Evolutionary conservation across 225 moss, liverwort and hornwort genomes (phyloP).

Genomic region (Bryum argenteum): DNA sequence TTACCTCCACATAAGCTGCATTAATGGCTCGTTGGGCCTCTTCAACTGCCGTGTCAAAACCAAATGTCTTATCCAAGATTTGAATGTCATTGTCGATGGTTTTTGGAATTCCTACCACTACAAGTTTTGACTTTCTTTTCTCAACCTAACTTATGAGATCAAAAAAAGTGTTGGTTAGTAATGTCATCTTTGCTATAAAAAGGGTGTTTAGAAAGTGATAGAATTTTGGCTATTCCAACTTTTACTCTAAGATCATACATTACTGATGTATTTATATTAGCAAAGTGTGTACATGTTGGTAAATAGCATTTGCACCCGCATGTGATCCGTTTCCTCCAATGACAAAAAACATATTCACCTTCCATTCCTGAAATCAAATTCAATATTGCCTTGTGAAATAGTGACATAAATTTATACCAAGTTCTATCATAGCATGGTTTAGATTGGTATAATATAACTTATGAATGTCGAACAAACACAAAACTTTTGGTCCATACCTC

Average conservation of each 20-base stretch:
- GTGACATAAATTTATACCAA: too few relatives aligned
- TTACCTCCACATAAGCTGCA: slow-evolving; percentile 93
- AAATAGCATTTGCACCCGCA: slow-evolving; percentile 87
- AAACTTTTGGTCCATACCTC: slow-evolving; percentile 43
- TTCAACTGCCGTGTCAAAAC: slow-evolving; percentile 96
- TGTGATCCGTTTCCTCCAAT: slow-evolving; percentile 97
- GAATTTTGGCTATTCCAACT: too few relatives aligned
- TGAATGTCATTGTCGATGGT: slow-evolving; percentile 94
- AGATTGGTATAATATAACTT: too few relatives aligned
- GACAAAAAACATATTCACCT: slow-evolving; percentile 83
- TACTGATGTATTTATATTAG: too few relatives aligned
- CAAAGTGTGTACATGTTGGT: slow-evolving; percentile 50
- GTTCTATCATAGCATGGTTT: neutral
- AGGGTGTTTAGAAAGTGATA: too few relatives aligned
- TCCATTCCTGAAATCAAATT: slow-evolving; percentile 60
- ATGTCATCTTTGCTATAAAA: accelerated
- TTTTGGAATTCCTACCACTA: slow-evolving; percentile 86
- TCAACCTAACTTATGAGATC: slow-evolving; percentile 54
- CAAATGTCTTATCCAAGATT: slow-evolving; percentile 90
- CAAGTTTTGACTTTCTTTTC: slow-evolving; percentile 68
- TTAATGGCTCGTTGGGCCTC: slow-evolving; percentile 94
- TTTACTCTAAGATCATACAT: too few relatives aligned
- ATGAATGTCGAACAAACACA: too few relatives aligned
- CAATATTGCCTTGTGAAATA: neutral
- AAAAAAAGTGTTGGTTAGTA: slow-evolving; percentile 13